A percentile compares a stretch with the other conserved stretches of the same genome.
phyloP scores from a whole-genome alignment of 1,139 yeast species.

The Yamadazyma blattariae region DNA sequence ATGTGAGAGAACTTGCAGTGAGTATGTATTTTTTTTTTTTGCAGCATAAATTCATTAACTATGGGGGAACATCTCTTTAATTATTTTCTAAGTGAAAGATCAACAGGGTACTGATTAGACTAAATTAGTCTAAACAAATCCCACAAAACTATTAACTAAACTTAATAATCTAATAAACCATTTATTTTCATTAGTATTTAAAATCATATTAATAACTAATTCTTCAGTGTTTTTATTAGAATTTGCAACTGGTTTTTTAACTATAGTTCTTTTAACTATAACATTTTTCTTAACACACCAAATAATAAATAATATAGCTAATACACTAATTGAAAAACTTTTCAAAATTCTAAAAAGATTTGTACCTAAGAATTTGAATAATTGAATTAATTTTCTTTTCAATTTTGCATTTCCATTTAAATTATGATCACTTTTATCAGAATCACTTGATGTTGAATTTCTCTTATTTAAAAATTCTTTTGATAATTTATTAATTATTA shows the following conservation, averaged over 20 bases:
- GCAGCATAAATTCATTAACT: background rate
- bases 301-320: constrained; percentile 39
- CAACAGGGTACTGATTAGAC: background rate
- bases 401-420: constrained; percentile 24
- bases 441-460: constrained; percentile 13
- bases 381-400: constrained; percentile 20
- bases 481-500: constrained; percentile 37
- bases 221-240: constrained; percentile 31
- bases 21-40: background rate
- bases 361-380: constrained; percentile 28
- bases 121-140: constrained; percentile 31
- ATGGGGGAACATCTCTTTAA: background rate
- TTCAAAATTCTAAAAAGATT: constrained; percentile 29
- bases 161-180: constrained; percentile 44
- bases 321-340: constrained; percentile 35
- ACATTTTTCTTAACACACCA: constrained; percentile 47
- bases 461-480: constrained; percentile 27
- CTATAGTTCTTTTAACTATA: constrained; percentile 37
- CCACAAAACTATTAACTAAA: constrained; percentile 42
- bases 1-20: background rate
- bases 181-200: constrained; percentile 44
- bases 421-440: constrained; percentile 12
- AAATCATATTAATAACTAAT: constrained; percentile 43
- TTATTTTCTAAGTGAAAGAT: too few relatives aligned
- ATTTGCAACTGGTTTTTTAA: constrained; percentile 26